A percentile compares a stretch with the other conserved stretches of the same genome.
Conservation (phyloP, 805 yeast species). For the Wickerhamomyces subpelliculosus region DNA sequence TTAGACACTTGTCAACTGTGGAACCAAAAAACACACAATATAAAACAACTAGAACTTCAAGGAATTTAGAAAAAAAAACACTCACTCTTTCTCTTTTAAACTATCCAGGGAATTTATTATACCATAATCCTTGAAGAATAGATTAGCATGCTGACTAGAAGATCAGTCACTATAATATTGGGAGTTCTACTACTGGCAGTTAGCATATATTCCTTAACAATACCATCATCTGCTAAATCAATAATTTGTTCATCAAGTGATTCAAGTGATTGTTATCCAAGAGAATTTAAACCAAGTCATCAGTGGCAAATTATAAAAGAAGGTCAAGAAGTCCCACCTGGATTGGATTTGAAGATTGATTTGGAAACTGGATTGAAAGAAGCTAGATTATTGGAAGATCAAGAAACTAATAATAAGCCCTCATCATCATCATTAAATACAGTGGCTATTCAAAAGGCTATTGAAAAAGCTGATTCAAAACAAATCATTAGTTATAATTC, state of each 20-base stretch:
- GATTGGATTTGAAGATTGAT: conserved; percentile 48
- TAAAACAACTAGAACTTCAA: no score
- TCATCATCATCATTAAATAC: conserved; percentile 2
- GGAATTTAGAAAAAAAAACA: no score
- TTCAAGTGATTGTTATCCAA: conserved; percentile 53
- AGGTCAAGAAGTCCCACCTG: conserved; percentile 67
- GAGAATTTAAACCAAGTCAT: conserved; percentile 50
- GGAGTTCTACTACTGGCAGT: neutral
- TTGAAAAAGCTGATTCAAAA: conserved; percentile 11
- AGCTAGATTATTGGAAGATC: conserved; percentile 46
- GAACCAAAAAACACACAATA: no score
- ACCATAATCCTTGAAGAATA: no score
- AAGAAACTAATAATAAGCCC: neutral
- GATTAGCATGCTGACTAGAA: neutral
- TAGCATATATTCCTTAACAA: neutral
- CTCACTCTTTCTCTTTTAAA: no score
- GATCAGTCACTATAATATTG: neutral
- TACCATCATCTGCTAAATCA: conserved; percentile 1
- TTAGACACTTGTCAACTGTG: no score
- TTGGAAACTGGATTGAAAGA: conserved; percentile 64
- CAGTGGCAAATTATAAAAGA: conserved; percentile 66
- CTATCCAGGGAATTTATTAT: no score
- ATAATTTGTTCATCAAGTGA: conserved; percentile 36
- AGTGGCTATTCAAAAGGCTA: conserved; percentile 4
- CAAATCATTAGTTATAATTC: conserved; percentile 9